Evolutionary conservation across 306 rosid species (phyloP).

Genomic region (Cicer chorassanicum): DNA sequence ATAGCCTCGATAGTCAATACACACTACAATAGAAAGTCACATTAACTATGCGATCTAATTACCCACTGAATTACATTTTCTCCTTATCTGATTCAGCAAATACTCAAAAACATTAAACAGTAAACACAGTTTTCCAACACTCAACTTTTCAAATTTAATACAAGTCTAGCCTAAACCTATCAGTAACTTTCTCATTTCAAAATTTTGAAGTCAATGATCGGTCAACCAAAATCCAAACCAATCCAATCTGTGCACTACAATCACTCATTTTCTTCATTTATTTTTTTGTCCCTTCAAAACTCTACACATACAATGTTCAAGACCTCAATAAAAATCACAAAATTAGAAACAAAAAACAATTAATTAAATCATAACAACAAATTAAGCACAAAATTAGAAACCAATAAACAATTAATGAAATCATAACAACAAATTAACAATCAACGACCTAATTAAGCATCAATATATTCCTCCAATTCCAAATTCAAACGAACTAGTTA

Average conservation of each 20-base stretch:
- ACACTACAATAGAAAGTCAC: conserved; percentile 29
- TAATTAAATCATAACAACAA: neutral
- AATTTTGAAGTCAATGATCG: conserved; percentile 5
- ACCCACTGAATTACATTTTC: conserved; percentile 20
- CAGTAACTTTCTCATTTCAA: conserved; percentile 8
- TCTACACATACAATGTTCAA: neutral
- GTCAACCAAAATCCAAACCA: conserved; percentile 29
- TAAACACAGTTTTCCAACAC: conserved; percentile 18
- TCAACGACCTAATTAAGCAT: conserved; percentile 21
- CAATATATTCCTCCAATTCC: conserved; percentile 32
- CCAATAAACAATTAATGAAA: neutral
- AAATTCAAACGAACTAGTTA: neutral
- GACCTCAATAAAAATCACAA: neutral
- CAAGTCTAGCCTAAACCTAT: conserved; percentile 23
- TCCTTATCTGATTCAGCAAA: conserved; percentile 10
- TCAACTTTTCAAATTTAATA: conserved; percentile 25
- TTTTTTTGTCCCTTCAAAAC: neutral
- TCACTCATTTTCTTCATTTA: conserved; percentile 6
- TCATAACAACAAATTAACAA: conserved; percentile 18
- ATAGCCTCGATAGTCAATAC: neutral
- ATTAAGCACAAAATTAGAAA: conserved; percentile 12
- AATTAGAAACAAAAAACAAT: neutral
- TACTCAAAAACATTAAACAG: conserved; percentile 22
- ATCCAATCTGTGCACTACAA: conserved; percentile 12
- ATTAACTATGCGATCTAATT: neutral